These are phyloP conservation scores for Talaromyces rugulosus DNA, from an alignment of 2,329 filamentous ascomycete species.

Conservation along the genomic window DNA sequence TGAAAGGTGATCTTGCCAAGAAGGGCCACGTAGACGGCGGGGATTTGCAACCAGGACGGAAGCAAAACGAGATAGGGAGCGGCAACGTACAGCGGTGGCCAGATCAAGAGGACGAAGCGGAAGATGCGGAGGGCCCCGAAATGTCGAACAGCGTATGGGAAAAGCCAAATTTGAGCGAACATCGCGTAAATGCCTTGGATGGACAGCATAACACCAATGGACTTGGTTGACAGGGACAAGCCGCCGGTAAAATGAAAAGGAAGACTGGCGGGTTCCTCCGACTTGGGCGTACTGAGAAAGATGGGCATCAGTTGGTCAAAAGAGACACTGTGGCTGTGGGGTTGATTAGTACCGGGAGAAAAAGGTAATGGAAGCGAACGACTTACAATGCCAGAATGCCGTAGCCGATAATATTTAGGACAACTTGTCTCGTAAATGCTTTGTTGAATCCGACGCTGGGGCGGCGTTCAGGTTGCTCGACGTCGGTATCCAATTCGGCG, in stretches of 20 bases:
- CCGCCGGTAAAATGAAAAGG: slow-evolving; percentile 89
- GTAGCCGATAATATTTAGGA: slow-evolving; percentile 83
- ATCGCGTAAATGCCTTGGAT: slow-evolving; percentile 88
- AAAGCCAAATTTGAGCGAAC: slow-evolving; percentile 76
- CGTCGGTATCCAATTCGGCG: slow-evolving; percentile 34
- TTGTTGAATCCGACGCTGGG: slow-evolving; percentile 45
- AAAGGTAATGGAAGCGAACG: slow-evolving; percentile 42
- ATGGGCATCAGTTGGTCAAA: slow-evolving; percentile 93
- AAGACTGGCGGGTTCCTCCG: slow-evolving; percentile 51
- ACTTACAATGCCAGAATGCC: slow-evolving; percentile 93
- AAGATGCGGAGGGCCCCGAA: slow-evolving; percentile 80
- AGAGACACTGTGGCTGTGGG: slow-evolving; percentile 82
- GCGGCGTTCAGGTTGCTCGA: slow-evolving; percentile 38
- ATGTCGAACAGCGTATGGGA: slow-evolving; percentile 69
- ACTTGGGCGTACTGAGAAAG: slow-evolving; percentile 70
- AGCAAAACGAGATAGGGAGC: slow-evolving; percentile 87
- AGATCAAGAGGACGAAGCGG: slow-evolving; percentile 72
- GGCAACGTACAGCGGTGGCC: slow-evolving; percentile 81
- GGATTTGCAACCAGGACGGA: slow-evolving; percentile 65
- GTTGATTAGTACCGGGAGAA: slow-evolving; percentile 21
- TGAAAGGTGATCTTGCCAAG: slow-evolving; percentile 92
- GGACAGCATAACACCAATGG: slow-evolving; percentile 82
- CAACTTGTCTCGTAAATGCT: slow-evolving; percentile 78
- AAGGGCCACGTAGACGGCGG: slow-evolving; percentile 71
- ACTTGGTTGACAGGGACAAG: slow-evolving; percentile 75